Evolutionary conservation across 257 asterid species (phyloP).

Genomic region (Ballota nigra): DNA sequence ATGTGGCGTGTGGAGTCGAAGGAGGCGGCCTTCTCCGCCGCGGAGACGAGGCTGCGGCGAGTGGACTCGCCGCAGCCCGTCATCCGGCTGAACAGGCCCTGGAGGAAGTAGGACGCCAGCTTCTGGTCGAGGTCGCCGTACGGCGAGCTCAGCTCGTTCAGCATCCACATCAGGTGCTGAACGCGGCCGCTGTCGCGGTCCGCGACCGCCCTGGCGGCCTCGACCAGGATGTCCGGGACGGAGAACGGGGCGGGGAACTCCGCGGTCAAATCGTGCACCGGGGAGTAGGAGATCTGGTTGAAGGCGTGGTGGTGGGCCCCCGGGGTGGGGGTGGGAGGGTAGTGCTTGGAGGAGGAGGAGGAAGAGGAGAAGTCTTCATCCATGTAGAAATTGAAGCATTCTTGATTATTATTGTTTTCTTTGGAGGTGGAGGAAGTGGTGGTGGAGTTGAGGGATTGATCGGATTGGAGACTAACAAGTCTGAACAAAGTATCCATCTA

Average conservation of each 20-base stretch:
- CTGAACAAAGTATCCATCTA: conserved; percentile 98
- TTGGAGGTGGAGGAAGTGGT: conserved; percentile 76
- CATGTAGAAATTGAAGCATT: conserved; percentile 98
- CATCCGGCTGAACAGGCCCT: conserved; percentile 75
- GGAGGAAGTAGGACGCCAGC: conserved; percentile 78
- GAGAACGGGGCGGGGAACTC: conserved; percentile 60
- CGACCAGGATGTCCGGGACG: conserved; percentile 63
- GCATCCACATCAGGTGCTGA: conserved; percentile 96
- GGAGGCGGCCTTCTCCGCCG: conserved; percentile 63
- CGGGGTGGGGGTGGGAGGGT: conserved; percentile 35
- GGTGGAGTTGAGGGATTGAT: conserved; percentile 51
- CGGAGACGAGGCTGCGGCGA: conserved; percentile 45
- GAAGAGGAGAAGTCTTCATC: conserved; percentile 94
- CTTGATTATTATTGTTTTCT: conserved; percentile 44
- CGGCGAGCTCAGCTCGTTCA: conserved; percentile 84
- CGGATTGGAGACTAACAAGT: conserved; percentile 77
- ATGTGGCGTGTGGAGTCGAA: conserved; percentile 72
- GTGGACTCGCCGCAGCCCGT: conserved; percentile 74
- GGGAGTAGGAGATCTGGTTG: conserved; percentile 37
- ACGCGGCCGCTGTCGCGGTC: conserved; percentile 56
- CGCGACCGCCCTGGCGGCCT: conserved; percentile 59
- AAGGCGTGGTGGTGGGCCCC: conserved; percentile 33
- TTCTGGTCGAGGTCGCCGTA: conserved; percentile 90
- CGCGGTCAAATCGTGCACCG: conserved; percentile 38
- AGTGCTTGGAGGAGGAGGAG: conserved; percentile 55